Conservation (phyloP, 2,329 filamentous ascomycete genomes). For the Teratosphaeria destructans region DNA sequence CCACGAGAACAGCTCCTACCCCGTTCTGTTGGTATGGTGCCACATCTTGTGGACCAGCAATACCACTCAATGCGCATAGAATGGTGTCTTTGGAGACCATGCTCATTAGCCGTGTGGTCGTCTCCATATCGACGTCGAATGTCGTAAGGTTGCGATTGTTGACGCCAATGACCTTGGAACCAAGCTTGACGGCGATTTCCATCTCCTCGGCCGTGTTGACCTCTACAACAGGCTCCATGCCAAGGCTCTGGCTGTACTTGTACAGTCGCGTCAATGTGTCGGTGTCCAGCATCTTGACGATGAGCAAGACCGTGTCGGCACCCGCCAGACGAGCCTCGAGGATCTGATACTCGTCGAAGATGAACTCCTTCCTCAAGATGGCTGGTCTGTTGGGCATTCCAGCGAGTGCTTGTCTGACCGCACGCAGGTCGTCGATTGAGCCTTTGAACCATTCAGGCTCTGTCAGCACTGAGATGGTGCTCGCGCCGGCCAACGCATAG, state of each 20-base stretch:
- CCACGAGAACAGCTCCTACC: conserved; percentile 85
- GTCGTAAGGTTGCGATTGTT: conserved; percentile 96
- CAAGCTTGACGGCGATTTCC: conserved; percentile 73
- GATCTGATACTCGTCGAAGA: conserved; percentile 98
- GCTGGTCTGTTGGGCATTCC: conserved; percentile 88
- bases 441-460: conserved; percentile 99
- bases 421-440: conserved; percentile 82
- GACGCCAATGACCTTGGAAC: conserved; percentile 85
- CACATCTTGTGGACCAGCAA: conserved; percentile 80
- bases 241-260: conserved; percentile 75
- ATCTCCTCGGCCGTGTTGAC: conserved; percentile 94
- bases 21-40: conserved; percentile 78
- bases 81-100: conserved; percentile 79
- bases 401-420: conserved; percentile 78
- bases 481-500: conserved; percentile 88
- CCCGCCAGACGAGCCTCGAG: conserved; percentile 86
- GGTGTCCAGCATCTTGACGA: conserved; percentile 92
- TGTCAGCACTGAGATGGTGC: conserved; percentile 95
- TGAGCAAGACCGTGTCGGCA: conserved; percentile 87
- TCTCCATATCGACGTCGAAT: conserved; percentile 92
- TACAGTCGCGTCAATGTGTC: conserved; percentile 68
- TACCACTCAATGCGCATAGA: conserved; percentile 88
- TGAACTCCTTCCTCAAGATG: conserved; percentile 87
- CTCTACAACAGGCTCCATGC: conserved; percentile 96
- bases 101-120: conserved; percentile 59